Base-by-base conservation (phyloP, 202 grass and related monocot species). In the Carex sylvatica region DNA sequence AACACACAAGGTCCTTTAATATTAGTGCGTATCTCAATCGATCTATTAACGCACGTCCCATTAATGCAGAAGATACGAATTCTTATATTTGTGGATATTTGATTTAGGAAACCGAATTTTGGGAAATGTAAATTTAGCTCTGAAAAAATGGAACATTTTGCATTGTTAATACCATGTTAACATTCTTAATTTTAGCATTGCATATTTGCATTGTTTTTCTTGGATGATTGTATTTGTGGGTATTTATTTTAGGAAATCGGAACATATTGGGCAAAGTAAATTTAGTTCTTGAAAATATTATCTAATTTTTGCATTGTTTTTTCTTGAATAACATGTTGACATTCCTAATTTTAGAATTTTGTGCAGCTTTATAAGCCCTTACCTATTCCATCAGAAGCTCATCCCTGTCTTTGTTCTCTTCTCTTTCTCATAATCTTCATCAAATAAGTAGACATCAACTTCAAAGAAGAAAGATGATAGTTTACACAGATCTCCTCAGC, bases 391-490 rank as follows among this genome's bases (percentile, higher is more conserved):
- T 28, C 61, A 63, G 9, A 63, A 63, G 1, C 23, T 8, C 22
- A 62, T 62, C 63, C 13, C 16, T 35, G 14, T 35, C 26, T 33
- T 31, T 33, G 28, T 14, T 46, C 20, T 55, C 71, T 53, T 52
- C 23, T 74, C 22, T 53, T 23, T 47, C 40, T 47, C 22, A 12
- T 6, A 42, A 71, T 10, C 36, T 71, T 14, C 1, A 49, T 24
- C 14, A 46, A 18, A 49, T 19, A 71, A 71, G 68, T 44, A 46
- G 28, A 47, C 10, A 23, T 44, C 38, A 30, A 54, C 4, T 75
- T 54, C 12, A 26, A 26, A 67, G 14, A 53, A 75, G 14, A 74
- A 54, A 74, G n/a, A 76, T 76, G 23, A 76, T 76, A 4, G 72
- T 76, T 56, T 76, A 76, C 72, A 76, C 49, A 18, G 51, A 76